Percentiles rank a stretch among this genome's conserved stretches.
phyloP scores from a whole-genome alignment of 2,329 filamentous ascomycete species.

The Penicillium sp. region DNA sequence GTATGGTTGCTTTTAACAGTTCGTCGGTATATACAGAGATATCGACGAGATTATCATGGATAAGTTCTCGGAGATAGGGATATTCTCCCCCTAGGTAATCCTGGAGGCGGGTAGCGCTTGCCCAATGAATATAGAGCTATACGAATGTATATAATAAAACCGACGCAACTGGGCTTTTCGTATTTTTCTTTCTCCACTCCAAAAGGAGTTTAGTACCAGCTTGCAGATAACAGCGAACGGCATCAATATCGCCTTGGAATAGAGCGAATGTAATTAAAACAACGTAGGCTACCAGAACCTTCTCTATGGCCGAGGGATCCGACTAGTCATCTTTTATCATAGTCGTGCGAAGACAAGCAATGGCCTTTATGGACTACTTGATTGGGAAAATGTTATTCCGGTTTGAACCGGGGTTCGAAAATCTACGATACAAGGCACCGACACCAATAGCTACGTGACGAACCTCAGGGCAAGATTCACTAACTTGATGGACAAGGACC shows the following conservation, averaged over 20 bases:
- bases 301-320: background rate
- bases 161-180: background rate
- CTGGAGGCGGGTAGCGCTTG: background rate
- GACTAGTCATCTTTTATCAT: background rate
- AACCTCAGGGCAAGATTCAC: background rate
- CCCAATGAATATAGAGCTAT: conserved; percentile 7
- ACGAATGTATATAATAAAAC: conserved; percentile 4
- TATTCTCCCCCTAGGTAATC: background rate
- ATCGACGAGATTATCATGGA: background rate
- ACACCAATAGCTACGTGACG: conserved; percentile 4
- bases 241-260: conserved; percentile 3
- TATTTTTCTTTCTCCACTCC: conserved; percentile 3
- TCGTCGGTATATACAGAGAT: background rate
- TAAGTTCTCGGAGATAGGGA: background rate
- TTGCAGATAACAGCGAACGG: conserved; percentile 3
- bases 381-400: conserved; percentile 3
- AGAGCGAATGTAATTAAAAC: conserved; percentile 2
- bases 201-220: background rate
- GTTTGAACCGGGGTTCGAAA: background rate
- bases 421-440: conserved; percentile 4
- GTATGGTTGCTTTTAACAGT: background rate
- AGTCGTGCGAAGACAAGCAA: background rate
- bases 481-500: conserved; percentile 3
- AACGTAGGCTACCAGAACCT: conserved; percentile 1
- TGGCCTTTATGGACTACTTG: conserved; percentile 3